A percentile compares a stretch with the other conserved stretches of the same genome.
Evolutionary conservation across 148 eudicot genomes (phyloP).

Genomic region (Chenopodium formosanum): DNA sequence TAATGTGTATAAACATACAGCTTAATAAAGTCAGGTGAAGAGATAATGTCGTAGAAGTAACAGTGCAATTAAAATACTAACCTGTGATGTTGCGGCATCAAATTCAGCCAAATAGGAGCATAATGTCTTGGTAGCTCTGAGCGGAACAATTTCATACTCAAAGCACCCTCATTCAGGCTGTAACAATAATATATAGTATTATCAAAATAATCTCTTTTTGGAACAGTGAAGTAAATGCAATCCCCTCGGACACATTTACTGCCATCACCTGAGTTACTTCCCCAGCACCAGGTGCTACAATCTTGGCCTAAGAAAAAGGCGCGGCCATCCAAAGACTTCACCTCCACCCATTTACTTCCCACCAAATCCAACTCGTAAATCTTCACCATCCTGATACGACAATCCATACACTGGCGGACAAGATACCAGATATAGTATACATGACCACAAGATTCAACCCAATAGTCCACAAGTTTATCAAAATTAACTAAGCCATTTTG

Average conservation of each 20-base stretch:
- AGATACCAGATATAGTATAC: background rate
- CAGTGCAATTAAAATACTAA: background rate
- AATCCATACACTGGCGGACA: too few species aligned
- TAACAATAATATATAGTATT: background rate
- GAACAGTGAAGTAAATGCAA: conserved; percentile 6
- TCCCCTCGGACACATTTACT: background rate
- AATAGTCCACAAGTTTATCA: background rate
- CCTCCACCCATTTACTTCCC: conserved; percentile 5
- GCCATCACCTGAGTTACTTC: background rate
- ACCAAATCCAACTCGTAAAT: conserved; percentile 12
- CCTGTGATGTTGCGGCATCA: conserved; percentile 1
- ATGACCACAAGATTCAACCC: conserved; percentile 12
- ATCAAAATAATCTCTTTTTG: background rate
- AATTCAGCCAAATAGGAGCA: background rate
- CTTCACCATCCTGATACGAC: background rate
- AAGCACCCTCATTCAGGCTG: background rate
- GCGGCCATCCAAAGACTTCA: conserved; percentile 5
- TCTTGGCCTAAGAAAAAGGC: background rate
- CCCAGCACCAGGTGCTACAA: conserved; percentile 17
- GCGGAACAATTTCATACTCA: background rate
- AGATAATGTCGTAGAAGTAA: background rate
- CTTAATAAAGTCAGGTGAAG: background rate
- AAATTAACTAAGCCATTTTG: background rate
- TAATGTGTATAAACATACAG: background rate
- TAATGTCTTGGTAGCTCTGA: background rate